These are phyloP conservation scores for Camellia japonica DNA, from an alignment of 148 eudicot species.

Conservation along the genomic window DNA sequence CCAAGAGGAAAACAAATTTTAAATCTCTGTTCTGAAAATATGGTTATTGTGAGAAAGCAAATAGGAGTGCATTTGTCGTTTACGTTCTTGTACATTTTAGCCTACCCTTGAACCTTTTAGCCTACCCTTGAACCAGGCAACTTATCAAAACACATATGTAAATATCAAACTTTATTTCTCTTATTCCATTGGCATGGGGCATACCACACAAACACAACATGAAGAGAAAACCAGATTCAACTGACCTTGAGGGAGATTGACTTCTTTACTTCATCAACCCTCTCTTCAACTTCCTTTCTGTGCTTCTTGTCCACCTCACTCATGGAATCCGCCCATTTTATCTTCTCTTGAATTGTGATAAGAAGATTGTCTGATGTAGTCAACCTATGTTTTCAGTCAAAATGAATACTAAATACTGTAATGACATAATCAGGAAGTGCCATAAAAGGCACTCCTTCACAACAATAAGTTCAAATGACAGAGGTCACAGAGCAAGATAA, in stretches of 20 bases:
- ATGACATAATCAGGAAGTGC: background rate
- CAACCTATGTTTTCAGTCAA: slow-evolving; percentile 43
- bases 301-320: slow-evolving; percentile 83
- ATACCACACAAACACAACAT: background rate
- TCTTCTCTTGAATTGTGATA: slow-evolving; percentile 87
- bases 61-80: background rate
- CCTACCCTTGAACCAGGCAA: background rate
- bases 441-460: background rate
- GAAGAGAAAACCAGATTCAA: slow-evolving; percentile 29
- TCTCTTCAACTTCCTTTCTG: slow-evolving; percentile 77
- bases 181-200: background rate
- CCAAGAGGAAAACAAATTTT: no score
- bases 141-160: background rate
- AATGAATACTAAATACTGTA: background rate
- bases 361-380: slow-evolving; percentile 80
- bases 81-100: background rate
- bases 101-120: background rate
- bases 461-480: background rate
- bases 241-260: slow-evolving; percentile 77
- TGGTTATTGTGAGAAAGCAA: background rate
- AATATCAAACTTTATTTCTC: background rate
- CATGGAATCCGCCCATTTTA: slow-evolving; percentile 95
- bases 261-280: slow-evolving; percentile 79
- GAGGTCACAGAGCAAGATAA: no score
- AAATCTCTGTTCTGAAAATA: no score